These are phyloP conservation scores for Cercospora sp. DNA, from an alignment of 2,329 filamentous ascomycete species.

Conservation along the genomic window DNA sequence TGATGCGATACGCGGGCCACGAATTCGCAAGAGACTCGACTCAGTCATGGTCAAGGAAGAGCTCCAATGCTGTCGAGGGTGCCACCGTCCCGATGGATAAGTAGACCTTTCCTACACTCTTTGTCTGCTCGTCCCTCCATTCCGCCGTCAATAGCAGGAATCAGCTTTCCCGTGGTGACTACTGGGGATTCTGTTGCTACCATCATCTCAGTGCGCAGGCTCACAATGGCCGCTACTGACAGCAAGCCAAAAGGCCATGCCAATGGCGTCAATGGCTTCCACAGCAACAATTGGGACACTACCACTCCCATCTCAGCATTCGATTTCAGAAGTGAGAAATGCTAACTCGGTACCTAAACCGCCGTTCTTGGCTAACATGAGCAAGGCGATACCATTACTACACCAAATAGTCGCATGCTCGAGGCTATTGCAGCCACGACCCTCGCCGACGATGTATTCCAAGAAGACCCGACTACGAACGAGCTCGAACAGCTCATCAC, in stretches of 20 bases:
- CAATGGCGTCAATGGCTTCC: conserved; percentile 26
- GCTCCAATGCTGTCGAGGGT: conserved; percentile 13
- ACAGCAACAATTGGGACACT: conserved; percentile 40
- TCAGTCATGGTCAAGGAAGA: conserved; percentile 2
- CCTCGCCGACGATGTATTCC: conserved; percentile 80
- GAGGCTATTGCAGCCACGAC: conserved; percentile 72
- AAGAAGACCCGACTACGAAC: conserved; percentile 76
- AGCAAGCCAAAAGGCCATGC: conserved; percentile 21
- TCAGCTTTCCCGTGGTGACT: not conserved
- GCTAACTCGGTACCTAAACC: not conserved
- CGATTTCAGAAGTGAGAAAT: conserved; percentile 53
- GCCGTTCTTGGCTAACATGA: not conserved
- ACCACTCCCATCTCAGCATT: conserved; percentile 56
- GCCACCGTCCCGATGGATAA: conserved; percentile 12
- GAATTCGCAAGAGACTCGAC: not conserved
- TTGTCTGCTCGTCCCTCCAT: conserved; percentile 4
- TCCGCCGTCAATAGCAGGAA: not conserved
- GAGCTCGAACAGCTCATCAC: conserved; percentile 75
- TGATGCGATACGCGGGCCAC: conserved; percentile 2
- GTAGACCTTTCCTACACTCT: conserved; percentile 4
- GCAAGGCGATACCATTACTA: conserved; percentile 65
- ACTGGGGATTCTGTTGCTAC: not conserved
- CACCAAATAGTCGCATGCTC: conserved; percentile 79
- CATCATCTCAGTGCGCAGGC: not conserved
- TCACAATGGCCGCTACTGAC: conserved; percentile 15